A percentile compares a stretch with the other conserved stretches of the same genome.
These are phyloP conservation scores for Flagelloscypha sp. DNA, from an alignment of 768 basidiomycete species.

Conservation along the genomic window DNA sequence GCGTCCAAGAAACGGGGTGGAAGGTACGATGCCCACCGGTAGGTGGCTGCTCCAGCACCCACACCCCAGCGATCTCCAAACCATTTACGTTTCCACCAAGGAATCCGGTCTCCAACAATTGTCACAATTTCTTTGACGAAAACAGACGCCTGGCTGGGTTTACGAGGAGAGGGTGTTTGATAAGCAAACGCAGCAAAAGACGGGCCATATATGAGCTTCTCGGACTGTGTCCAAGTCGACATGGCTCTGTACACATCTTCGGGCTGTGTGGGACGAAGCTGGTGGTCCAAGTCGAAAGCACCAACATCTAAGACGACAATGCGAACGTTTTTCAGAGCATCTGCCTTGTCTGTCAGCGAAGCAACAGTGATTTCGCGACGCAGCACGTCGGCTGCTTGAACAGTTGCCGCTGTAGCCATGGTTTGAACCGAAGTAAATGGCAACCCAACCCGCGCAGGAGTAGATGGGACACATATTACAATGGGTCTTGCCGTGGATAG, in stretches of 20 bases:
- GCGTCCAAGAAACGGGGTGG: conserved; percentile 57
- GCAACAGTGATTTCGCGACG: conserved; percentile 63
- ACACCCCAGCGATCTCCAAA: conserved; percentile 63
- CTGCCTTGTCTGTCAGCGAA: conserved; percentile 42
- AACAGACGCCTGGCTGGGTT: conserved; percentile 45
- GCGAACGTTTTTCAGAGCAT: conserved; percentile 57
- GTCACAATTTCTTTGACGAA: conserved; percentile 54
- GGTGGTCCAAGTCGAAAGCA: conserved; percentile 31
- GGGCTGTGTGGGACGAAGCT: conserved; percentile 17
- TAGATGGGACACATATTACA: conserved; percentile 67
- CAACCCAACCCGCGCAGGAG: conserved; percentile 65
- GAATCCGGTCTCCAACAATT: conserved; percentile 48
- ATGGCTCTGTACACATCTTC: conserved; percentile 41
- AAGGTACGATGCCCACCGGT: conserved; percentile 60
- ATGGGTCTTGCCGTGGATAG: conserved; percentile 37
- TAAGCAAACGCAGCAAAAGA: conserved; percentile 50
- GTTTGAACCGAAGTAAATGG: conserved; percentile 60
- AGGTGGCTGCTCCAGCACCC: conserved; percentile 74
- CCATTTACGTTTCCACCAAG: conserved; percentile 47
- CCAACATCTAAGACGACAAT: conserved; percentile 74
- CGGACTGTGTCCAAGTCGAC: conserved; percentile 68
- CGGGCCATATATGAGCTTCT: conserved; percentile 63
- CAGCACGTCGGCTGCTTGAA: conserved; percentile 65
- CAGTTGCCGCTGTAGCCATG: conserved; percentile 69
- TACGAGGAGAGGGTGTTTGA: conserved; percentile 24